Evolutionary conservation across 495 filamentous ascomycete species (phyloP), one percentile per base, ranked within the genome.

Genomic region (Immersiella caudata): DNA sequence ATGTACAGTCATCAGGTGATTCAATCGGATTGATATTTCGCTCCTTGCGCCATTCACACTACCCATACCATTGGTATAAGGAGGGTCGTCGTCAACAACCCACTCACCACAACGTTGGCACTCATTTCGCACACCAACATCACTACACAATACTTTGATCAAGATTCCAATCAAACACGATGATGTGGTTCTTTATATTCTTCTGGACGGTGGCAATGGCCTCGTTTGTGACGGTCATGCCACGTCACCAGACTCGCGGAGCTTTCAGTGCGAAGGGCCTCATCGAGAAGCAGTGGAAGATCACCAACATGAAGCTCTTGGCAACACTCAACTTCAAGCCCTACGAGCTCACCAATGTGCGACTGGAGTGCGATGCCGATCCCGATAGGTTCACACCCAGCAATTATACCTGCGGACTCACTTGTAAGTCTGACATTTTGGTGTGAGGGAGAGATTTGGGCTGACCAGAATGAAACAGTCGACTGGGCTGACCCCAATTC

Each of bases 401-500:
- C n/a, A 20, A 66, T 11, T 73, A 70, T 61, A 58, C 60, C 9
- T 76, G 74, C 56, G 65, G 59, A 1, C 67, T 73, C 24, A 66
- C 70, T 51, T 76, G 74, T 76, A 61, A 68, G 74, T 57, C 11
- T 16, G 27, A 24, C 14, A 24, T 27, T 11, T 33, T 3, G 29
- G 29, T 8, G 8, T 33, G 36, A 11, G 4, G 21, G 5, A 20
- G 35, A 8, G 24, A 1, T 26, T 0, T 21, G 18, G 16, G 51
- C 54, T 64, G 52, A 65, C n/a, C 27, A 50, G 6, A 0, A 51
- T 11, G 9, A 14, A 2, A 20, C 55, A 79, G 77, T 79, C 63
- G 21, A 72, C 25, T 78, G 76, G 76, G 65, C 64, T 22, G 77
- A 79, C 56, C 75, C 75, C 57, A 79, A 79, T 68, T 77, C 77